Conservation (phyloP, 257 asterid genomes). For the Scutellaria barbata region DNA sequence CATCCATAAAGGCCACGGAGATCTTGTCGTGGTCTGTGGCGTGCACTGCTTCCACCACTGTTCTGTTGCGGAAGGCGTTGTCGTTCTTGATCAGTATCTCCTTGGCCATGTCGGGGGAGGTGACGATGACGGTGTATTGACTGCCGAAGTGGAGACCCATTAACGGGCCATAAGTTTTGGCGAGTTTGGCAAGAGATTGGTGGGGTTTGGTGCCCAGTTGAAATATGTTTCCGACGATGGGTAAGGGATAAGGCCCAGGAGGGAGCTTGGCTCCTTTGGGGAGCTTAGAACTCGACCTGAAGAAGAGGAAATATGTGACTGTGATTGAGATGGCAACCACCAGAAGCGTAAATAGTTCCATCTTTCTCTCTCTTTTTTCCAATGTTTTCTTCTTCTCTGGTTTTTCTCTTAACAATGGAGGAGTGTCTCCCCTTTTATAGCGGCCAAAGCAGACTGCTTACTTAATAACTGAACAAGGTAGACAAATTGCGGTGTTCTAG, state of each 20-base stretch:
- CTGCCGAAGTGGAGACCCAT: constrained; percentile 30
- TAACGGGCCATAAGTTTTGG: constrained; percentile 43
- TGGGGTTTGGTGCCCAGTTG: constrained; percentile 32
- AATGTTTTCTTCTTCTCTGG: neutral
- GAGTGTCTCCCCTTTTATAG: neutral
- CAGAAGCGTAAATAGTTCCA: neutral
- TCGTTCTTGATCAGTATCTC: constrained; percentile 41
- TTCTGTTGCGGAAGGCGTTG: constrained; percentile 11
- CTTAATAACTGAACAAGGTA: too few relatives aligned
- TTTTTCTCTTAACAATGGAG: neutral
- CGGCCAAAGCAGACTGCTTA: too few relatives aligned
- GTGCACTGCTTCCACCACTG: neutral
- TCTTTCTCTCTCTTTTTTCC: neutral
- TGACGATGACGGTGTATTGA: constrained; percentile 34
- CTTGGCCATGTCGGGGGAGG: constrained; percentile 45
- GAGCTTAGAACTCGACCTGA: neutral
- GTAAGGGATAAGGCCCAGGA: constrained; percentile 23
- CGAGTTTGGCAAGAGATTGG: constrained; percentile 32
- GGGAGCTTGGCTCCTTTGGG: neutral
- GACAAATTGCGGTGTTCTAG: too few relatives aligned
- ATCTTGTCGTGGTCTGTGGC: constrained; percentile 20
- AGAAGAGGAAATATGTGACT: neutral
- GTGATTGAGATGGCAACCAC: neutral
- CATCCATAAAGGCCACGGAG: constrained; percentile 38
- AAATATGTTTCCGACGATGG: constrained; percentile 37